These are phyloP conservation scores for Phytopythium sindhum DNA, from an alignment of 352 stramenopile genomes.

Conservation along the genomic window DNA sequence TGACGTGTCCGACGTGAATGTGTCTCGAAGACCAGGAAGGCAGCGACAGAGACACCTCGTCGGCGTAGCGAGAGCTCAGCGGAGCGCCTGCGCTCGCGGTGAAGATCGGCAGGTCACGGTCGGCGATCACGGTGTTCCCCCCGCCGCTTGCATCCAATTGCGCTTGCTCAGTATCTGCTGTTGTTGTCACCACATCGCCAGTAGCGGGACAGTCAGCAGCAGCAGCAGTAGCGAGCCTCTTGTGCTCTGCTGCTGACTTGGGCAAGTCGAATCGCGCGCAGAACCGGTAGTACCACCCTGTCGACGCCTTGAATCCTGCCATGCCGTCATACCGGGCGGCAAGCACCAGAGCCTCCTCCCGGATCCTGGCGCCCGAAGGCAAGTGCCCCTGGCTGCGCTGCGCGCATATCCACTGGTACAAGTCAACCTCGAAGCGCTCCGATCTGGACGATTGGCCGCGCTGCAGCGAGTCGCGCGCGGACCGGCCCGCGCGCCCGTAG, in stretches of 20 bases:
- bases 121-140: no score
- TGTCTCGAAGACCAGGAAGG: background rate
- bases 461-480: slow-evolving; percentile 1
- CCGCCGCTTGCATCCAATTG: no score
- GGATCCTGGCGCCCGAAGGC: background rate
- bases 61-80: background rate
- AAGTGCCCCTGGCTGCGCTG: background rate
- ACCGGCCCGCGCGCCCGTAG: slow-evolving; percentile 24
- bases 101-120: background rate
- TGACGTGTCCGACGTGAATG: background rate
- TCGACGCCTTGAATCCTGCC: background rate
- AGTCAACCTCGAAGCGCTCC: background rate
- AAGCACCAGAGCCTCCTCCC: background rate
- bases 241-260: background rate
- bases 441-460: background rate
- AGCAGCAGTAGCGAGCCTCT: background rate
- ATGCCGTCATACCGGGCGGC: background rate
- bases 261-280: slow-evolving; percentile 1
- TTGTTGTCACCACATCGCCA: background rate
- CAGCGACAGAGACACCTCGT: background rate
- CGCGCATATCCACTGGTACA: background rate
- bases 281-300: background rate
- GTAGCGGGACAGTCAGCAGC: background rate
- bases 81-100: background rate
- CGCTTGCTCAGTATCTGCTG: background rate